These are phyloP conservation scores for Kondoa subrosea DNA, from an alignment of 768 basidiomycete species.

Conservation along the genomic window DNA sequence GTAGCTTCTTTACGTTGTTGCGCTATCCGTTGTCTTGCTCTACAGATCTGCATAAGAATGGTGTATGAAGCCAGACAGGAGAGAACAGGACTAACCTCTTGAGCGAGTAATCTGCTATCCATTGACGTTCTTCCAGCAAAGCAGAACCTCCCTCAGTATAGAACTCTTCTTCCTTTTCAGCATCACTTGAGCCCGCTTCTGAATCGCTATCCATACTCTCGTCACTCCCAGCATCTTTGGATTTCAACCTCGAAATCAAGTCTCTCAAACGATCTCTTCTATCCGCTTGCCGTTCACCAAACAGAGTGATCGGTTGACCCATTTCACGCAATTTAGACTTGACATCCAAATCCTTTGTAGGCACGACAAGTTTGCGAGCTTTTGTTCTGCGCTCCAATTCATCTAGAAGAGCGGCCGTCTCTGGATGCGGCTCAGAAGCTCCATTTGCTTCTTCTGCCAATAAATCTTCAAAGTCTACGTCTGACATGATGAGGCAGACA, in stretches of 20 bases:
- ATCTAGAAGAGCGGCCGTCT: constrained; percentile 51
- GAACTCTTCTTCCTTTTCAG: constrained; percentile 70
- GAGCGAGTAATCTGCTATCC: constrained; percentile 81
- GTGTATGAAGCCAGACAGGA: constrained; percentile 44
- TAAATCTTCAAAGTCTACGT: background rate
- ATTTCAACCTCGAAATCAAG: constrained; percentile 56
- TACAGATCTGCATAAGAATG: constrained; percentile 39
- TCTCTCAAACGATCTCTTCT: constrained; percentile 87
- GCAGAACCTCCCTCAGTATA: constrained; percentile 80
- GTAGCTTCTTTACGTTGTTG: constrained; percentile 81
- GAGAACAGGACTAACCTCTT: constrained; percentile 56
- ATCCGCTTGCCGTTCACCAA: constrained; percentile 62
- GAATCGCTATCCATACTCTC: constrained; percentile 41
- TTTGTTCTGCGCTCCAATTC: constrained; percentile 98
- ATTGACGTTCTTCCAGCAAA: constrained; percentile 64
- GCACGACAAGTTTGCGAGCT: constrained; percentile 78
- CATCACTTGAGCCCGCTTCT: constrained; percentile 11
- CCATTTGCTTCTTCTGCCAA: background rate
- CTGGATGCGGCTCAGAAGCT: constrained; percentile 16
- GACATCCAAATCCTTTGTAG: constrained; percentile 90
- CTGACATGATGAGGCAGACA: background rate
- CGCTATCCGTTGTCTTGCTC: constrained; percentile 85
- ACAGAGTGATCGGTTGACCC: constrained; percentile 91
- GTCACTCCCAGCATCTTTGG: constrained; percentile 42
- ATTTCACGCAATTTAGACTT: constrained; percentile 75